These are phyloP conservation scores for Chrysanthemum seticuspe DNA, from an alignment of 129 eudicot genomes.

Conservation along the genomic window DNA sequence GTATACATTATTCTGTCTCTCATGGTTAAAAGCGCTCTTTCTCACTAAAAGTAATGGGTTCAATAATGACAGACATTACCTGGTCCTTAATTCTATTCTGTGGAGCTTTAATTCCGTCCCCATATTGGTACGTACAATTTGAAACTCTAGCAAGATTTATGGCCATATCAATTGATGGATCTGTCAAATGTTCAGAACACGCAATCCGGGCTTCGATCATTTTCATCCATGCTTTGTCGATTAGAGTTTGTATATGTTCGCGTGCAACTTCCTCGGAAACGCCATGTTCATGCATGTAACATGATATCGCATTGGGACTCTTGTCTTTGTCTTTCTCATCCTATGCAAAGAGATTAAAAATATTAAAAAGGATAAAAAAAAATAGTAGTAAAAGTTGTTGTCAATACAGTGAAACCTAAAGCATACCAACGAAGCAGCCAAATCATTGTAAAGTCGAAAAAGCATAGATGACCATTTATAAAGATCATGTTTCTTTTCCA, in stretches of 20 bases:
- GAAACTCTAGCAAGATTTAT: constrained; percentile 3
- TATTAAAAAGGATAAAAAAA: neutral
- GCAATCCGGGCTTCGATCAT: neutral
- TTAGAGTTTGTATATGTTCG: neutral
- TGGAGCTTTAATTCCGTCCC: neutral
- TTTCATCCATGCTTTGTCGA: constrained; percentile 1
- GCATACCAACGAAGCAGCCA: constrained; percentile 35
- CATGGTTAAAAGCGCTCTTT: no score
- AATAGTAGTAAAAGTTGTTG: no score
- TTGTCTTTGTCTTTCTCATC: neutral
- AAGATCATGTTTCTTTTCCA: constrained; percentile 32
- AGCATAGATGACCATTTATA: constrained; percentile 50
- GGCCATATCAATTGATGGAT: neutral
- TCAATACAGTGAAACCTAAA: neutral
- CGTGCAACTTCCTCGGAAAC: neutral
- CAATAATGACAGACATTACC: neutral
- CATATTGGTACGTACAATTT: neutral
- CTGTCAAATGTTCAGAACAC: neutral
- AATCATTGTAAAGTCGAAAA: constrained; percentile 42
- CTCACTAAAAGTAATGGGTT: neutral
- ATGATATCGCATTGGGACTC: neutral
- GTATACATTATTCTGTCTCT: no score
- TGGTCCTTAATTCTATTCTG: neutral
- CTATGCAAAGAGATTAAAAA: neutral
- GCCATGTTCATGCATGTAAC: neutral